Percentiles rank a stretch among this genome's conserved stretches.
Conservation (phyloP, 2,329 filamentous ascomycete genomes). For the Trichoderma pleuroti region DNA sequence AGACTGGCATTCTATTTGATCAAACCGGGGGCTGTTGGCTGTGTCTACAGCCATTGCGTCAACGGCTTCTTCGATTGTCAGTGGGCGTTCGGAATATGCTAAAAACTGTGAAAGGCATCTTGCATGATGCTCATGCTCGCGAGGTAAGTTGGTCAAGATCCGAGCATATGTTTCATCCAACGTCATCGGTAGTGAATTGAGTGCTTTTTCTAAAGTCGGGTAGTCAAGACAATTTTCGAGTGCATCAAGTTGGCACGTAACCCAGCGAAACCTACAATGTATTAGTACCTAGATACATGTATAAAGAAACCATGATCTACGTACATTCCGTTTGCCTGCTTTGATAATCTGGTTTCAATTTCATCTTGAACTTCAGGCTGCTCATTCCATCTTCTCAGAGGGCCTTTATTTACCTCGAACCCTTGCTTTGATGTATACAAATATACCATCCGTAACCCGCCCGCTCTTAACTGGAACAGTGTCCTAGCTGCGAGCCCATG, state of each 20-base stretch:
- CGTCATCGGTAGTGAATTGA: background rate
- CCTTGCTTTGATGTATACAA: background rate
- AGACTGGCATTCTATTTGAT: background rate
- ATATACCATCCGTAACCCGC: background rate
- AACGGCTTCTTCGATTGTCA: background rate
- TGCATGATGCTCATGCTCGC: background rate
- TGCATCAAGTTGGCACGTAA: background rate
- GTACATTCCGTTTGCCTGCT: background rate
- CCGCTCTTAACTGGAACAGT: background rate
- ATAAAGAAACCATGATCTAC: background rate
- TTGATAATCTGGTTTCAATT: background rate
- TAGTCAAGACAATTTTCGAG: background rate
- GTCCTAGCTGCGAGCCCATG: background rate
- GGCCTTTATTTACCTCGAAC: background rate
- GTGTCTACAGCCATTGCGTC: background rate
- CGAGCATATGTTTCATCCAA: background rate
- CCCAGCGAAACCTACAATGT: background rate
- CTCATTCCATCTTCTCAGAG: background rate
- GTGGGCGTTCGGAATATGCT: background rate
- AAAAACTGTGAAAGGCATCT: background rate
- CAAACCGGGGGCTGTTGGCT: background rate
- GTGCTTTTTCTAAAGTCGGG: background rate
- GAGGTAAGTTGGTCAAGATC: background rate
- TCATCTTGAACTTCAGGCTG: background rate
- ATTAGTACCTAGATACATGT: background rate